A percentile compares a stretch with the other conserved stretches of the same genome.
These are phyloP conservation scores for Alternaria conjuncta DNA, from an alignment of 2,329 filamentous ascomycete genomes.

Conservation along the genomic window DNA sequence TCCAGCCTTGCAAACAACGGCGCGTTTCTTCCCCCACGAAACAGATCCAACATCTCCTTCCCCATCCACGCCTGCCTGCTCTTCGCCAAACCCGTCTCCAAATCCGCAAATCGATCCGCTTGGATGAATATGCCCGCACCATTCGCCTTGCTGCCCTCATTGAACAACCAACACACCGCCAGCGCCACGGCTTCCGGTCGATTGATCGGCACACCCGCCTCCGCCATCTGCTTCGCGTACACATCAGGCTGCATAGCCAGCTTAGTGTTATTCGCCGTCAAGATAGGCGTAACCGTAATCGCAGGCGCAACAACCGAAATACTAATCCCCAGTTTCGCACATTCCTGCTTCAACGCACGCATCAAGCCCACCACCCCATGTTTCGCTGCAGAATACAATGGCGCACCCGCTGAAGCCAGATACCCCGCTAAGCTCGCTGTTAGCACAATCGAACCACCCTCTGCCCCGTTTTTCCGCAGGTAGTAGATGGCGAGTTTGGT, in stretches of 20 bases:
- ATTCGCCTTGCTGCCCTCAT: conserved; percentile 52
- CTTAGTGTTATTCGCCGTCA: conserved; percentile 42
- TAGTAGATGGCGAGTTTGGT: conserved; percentile 58
- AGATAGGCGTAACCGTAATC: conserved; percentile 57
- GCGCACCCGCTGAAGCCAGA: conserved; percentile 56
- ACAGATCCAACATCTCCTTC: conserved; percentile 58
- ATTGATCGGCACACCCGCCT: conserved; percentile 56
- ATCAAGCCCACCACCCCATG: conserved; percentile 60
- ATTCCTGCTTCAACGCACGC: conserved; percentile 58
- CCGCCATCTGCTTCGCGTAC: conserved; percentile 54
- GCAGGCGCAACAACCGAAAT: conserved; percentile 57
- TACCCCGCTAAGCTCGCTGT: conserved; percentile 59
- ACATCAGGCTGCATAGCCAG: conserved; percentile 39
- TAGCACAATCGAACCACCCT: conserved; percentile 55
- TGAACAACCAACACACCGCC: conserved; percentile 55
- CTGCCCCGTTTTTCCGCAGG: conserved; percentile 47
- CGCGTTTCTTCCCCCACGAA: conserved; percentile 52
- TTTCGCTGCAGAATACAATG: conserved; percentile 58
- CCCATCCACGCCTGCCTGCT: conserved; percentile 57
- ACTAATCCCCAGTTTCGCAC: conserved; percentile 53
- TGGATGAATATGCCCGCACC: conserved; percentile 57
- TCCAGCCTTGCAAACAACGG: conserved; percentile 40
- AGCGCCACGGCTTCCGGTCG: conserved; percentile 53
- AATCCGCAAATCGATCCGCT: conserved; percentile 51
- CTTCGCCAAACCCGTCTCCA: conserved; percentile 56